Percentiles rank a stretch among this genome's conserved stretches.
Evolutionary conservation across 257 asterid species (phyloP).

Genomic region (Fraxinus americana): DNA sequence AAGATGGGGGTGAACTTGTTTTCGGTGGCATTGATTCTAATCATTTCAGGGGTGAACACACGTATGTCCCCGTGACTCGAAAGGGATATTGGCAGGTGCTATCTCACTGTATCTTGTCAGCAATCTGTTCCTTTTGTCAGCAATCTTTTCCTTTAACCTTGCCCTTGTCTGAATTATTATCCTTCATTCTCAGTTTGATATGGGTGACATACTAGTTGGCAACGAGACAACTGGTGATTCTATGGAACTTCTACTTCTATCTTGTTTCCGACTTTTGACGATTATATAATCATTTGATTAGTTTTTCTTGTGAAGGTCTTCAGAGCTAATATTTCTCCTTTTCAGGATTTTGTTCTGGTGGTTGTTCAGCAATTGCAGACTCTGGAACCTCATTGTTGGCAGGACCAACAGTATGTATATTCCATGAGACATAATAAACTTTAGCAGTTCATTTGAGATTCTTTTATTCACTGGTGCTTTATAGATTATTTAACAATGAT

Average conservation of each 20-base stretch:
- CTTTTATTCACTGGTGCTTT: neutral
- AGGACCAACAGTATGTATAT: slow-evolving; percentile 87
- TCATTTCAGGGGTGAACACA: slow-evolving; percentile 82
- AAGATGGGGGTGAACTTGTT: slow-evolving; percentile 85
- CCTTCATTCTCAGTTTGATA: slow-evolving; percentile 59
- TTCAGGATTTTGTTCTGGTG: slow-evolving; percentile 72
- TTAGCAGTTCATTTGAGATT: neutral
- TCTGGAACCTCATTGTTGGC: slow-evolving; percentile 95
- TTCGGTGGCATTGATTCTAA: slow-evolving; percentile 86
- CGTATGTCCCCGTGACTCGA: slow-evolving; percentile 74
- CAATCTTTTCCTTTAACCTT: slow-evolving; percentile 10
- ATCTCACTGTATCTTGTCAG: slow-evolving; percentile 14
- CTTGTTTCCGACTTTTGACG: slow-evolving; percentile 16
- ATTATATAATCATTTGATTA: neutral
- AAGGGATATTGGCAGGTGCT: slow-evolving; percentile 95
- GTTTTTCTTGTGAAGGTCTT: slow-evolving; percentile 13
- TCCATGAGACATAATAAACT: slow-evolving; percentile 2
- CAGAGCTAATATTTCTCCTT: slow-evolving; percentile 17
- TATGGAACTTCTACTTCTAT: slow-evolving; percentile 2
- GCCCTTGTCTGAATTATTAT: slow-evolving; percentile 18
- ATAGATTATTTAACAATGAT: neutral
- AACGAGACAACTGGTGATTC: slow-evolving; percentile 74
- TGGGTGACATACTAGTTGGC: slow-evolving; percentile 81
- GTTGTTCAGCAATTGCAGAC: slow-evolving; percentile 93
- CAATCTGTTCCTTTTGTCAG: slow-evolving; percentile 3